phyloP scores from a whole-genome alignment of 2,329 filamentous ascomycete genomes.

The Botrytis fabae region DNA sequence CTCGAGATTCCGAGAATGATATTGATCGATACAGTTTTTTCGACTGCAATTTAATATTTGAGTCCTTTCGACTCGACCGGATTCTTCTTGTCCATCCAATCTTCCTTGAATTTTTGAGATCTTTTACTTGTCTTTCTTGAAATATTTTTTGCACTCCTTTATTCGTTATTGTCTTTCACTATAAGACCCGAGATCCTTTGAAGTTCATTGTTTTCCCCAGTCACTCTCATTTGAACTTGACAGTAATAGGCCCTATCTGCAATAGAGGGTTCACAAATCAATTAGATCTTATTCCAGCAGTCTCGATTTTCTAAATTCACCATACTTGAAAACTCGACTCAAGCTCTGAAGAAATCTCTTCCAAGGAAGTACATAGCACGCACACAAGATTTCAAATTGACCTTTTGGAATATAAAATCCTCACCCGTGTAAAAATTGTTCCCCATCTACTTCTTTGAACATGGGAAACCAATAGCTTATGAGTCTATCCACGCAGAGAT shows the following conservation, averaged over 20 bases:
- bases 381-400: not conserved
- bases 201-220: too few relatives aligned
- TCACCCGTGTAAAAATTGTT: not conserved
- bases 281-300: not conserved
- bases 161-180: too few relatives aligned
- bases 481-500: rapidly evolving
- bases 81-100: not conserved
- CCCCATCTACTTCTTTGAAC: rapidly evolving
- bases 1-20: not conserved
- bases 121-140: not conserved
- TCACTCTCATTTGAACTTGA: not conserved
- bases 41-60: not conserved
- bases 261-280: rapidly evolving
- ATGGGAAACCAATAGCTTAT: not conserved
- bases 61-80: not conserved
- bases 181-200: too few relatives aligned
- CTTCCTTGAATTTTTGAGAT: not conserved
- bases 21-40: too few relatives aligned
- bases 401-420: not conserved
- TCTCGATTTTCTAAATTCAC: not conserved
- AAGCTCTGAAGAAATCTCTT: not conserved
- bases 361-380: rapidly evolving
- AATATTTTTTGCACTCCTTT: not conserved
- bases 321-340: not conserved
- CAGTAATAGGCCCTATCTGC: not conserved